phyloP scores from a whole-genome alignment of 192 early-diverging fungal species.

The Backusella mclennaniae region DNA sequence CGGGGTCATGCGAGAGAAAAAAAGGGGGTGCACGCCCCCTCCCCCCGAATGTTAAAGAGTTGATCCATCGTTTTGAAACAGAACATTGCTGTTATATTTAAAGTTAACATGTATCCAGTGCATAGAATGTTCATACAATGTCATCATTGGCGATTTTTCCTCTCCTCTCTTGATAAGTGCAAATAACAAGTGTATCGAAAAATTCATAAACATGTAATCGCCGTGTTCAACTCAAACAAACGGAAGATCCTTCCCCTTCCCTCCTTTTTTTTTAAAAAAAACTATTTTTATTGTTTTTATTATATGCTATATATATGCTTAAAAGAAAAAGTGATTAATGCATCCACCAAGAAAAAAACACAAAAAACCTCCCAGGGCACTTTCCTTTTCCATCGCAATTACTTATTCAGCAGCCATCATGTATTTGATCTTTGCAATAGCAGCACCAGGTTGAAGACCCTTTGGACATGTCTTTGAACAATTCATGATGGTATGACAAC shows the following conservation, averaged over 20 bases:
- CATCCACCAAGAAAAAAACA: background rate
- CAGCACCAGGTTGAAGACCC: conserved; percentile 94
- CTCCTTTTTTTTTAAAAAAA: background rate
- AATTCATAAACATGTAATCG: background rate
- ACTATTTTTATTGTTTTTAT: background rate
- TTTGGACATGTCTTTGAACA: conserved; percentile 97
- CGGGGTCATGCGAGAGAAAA: background rate
- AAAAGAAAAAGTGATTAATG: background rate
- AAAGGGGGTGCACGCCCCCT: background rate
- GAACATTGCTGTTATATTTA: too few species aligned
- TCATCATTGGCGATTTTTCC: too few species aligned
- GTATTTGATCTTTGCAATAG: conserved; percentile 97
- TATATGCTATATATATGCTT: background rate
- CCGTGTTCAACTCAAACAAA: background rate
- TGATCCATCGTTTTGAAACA: background rate
- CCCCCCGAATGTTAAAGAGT: background rate
- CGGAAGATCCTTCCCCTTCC: background rate
- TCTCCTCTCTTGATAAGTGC: too few species aligned
- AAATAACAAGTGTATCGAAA: background rate
- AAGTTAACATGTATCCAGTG: too few species aligned
- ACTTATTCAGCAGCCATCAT: conserved; percentile 75
- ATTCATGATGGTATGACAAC: conserved; percentile 99
- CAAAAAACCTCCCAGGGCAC: background rate
- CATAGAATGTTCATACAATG: too few species aligned
- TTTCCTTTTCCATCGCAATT: background rate